A percentile compares a stretch with the other conserved stretches of the same genome.
phyloP scores from a whole-genome alignment of 192 early-diverging fungal genomes.

The Dissophora ornata region DNA sequence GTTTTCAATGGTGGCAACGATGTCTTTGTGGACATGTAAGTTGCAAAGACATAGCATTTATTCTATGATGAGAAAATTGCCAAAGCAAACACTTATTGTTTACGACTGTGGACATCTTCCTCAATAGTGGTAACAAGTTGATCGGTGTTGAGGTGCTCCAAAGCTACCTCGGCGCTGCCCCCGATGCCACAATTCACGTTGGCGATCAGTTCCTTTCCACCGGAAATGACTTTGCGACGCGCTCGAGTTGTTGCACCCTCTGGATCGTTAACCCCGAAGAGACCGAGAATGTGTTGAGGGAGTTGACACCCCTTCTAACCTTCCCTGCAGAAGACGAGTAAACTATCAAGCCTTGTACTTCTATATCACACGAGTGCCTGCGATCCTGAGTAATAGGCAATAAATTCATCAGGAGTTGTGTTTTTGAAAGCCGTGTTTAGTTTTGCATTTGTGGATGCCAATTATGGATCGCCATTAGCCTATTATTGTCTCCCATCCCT shows the following conservation, averaged over 20 bases:
- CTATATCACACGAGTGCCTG: not conserved
- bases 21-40: constrained; percentile 90
- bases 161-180: constrained; percentile 66
- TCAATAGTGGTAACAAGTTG: constrained; percentile 90
- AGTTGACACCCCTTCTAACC: constrained; percentile 63
- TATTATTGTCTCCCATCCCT: no score
- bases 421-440: no score
- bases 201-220: constrained; percentile 94
- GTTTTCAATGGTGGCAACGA: constrained; percentile 94
- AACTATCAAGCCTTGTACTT: not conserved
- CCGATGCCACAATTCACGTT: constrained; percentile 81
- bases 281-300: constrained; percentile 77
- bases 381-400: no score
- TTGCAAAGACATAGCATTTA: not conserved
- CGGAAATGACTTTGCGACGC: constrained; percentile 90
- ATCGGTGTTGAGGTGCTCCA: constrained; percentile 90
- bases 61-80: no score
- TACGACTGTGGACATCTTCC: no score
- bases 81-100: no score
- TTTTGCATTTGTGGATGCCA: no score
- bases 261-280: constrained; percentile 93
- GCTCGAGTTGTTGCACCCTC: constrained; percentile 84
- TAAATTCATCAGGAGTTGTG: no score
- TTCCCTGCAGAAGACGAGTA: constrained; percentile 33
- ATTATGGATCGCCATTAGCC: no score